phyloP scores from a whole-genome alignment of 2,329 filamentous ascomycete genomes.

The Ramichloridium luteum region DNA sequence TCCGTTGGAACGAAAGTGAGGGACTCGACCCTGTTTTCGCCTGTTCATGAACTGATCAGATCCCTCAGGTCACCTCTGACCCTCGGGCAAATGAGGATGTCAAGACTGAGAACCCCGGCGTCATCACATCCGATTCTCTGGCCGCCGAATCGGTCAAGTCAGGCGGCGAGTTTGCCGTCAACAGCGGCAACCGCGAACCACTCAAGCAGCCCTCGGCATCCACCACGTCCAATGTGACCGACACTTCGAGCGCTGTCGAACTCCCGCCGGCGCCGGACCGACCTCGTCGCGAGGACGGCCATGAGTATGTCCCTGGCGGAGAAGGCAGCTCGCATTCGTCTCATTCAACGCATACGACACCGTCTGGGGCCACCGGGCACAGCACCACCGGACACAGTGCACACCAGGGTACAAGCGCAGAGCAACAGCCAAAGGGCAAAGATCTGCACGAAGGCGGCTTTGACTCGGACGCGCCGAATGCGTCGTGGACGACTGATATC shows the following conservation, averaged over 20 bases:
- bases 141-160: constrained; percentile 57
- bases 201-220: constrained; percentile 39
- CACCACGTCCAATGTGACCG: constrained; percentile 44
- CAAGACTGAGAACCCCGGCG: constrained; percentile 50
- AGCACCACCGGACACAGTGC: not conserved
- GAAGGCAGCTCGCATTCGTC: no score
- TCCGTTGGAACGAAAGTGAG: no score
- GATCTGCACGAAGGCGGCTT: constrained; percentile 19
- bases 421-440: constrained; percentile 19
- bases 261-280: constrained; percentile 36
- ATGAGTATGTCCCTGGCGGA: no score
- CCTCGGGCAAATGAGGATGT: constrained; percentile 38
- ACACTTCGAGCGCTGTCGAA: constrained; percentile 41
- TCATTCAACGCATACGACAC: no score
- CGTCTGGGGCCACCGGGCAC: not conserved
- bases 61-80: constrained; percentile 35
- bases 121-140: constrained; percentile 56
- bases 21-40: no score
- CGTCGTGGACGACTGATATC: constrained; percentile 41
- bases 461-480: constrained; percentile 31
- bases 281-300: not conserved
- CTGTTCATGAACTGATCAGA: not conserved
- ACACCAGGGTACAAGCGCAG: not conserved
- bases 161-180: constrained; percentile 47
- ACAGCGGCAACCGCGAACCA: constrained; percentile 44